Percentiles rank a stretch among this genome's conserved stretches.
Evolutionary conservation across 805 yeast genomes (phyloP).

Genomic region (Diddensiella transvaalensis): DNA sequence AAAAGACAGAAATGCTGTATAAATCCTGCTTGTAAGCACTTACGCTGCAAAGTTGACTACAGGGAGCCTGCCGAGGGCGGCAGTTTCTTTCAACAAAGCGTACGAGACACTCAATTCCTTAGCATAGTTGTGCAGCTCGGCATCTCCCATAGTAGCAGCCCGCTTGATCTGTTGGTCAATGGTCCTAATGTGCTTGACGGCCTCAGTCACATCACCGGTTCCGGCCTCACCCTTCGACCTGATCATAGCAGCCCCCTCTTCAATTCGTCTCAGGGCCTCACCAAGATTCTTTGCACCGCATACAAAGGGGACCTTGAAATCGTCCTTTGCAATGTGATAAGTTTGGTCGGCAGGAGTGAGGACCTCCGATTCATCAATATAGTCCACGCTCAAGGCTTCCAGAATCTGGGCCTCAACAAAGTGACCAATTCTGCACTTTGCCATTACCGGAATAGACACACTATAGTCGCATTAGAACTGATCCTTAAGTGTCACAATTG

Average conservation of each 20-base stretch:
- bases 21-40: background rate
- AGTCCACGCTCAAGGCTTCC: slow-evolving; percentile 68
- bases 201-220: slow-evolving; percentile 82
- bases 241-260: slow-evolving; percentile 85
- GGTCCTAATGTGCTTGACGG: slow-evolving; percentile 66
- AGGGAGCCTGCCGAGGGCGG: slow-evolving; percentile 59
- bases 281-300: slow-evolving; percentile 82
- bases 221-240: slow-evolving; percentile 89
- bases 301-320: slow-evolving; percentile 71
- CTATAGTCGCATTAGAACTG: background rate
- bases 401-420: slow-evolving; percentile 76
- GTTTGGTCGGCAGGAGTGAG: slow-evolving; percentile 75
- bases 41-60: slow-evolving; percentile 79
- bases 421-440: slow-evolving; percentile 82
- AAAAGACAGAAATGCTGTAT: background rate
- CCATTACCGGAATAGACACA: slow-evolving; percentile 61
- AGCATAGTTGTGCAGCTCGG: slow-evolving; percentile 50
- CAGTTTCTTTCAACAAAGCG: slow-evolving; percentile 48
- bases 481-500: background rate
- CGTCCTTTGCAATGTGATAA: slow-evolving; percentile 57
- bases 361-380: slow-evolving; percentile 81
- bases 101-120: slow-evolving; percentile 56
- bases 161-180: slow-evolving; percentile 54
- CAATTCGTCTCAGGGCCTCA: slow-evolving; percentile 73
- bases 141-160: slow-evolving; percentile 41